phyloP scores from a whole-genome alignment of 495 filamentous ascomycete species.

The Tuber calosporum region DNA sequence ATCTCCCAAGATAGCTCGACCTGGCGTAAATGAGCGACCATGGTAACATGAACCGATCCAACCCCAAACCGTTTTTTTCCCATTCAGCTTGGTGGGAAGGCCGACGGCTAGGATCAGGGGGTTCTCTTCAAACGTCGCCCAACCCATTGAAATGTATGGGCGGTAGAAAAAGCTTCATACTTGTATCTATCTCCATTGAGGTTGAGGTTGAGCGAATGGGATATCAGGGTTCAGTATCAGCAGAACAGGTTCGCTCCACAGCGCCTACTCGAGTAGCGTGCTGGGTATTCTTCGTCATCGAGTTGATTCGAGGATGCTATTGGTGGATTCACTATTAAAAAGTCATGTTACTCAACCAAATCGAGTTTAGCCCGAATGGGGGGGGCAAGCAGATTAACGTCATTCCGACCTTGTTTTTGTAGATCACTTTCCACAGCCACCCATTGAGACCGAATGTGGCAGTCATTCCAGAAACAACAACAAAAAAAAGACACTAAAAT shows the following conservation, averaged over 20 bases:
- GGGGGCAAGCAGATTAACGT: not conserved
- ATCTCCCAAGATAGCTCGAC: constrained; percentile 2
- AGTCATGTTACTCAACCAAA: not conserved
- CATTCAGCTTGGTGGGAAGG: not conserved
- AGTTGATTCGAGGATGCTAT: not conserved
- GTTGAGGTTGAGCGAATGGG: not conserved
- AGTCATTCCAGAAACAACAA: not conserved
- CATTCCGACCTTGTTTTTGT: not conserved
- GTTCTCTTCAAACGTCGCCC: not conserved
- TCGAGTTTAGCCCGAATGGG: not conserved
- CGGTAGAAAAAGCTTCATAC: not conserved
- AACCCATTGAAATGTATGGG: not conserved
- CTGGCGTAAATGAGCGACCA: not conserved
- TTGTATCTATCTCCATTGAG: not conserved
- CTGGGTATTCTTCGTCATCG: not conserved
- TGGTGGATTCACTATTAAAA: not conserved
- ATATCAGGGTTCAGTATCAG: not conserved
- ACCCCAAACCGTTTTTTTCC: not conserved
- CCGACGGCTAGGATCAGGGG: not conserved
- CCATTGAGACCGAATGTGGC: not conserved
- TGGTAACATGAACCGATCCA: not conserved
- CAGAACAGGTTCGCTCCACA: not conserved
- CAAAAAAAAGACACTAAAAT: not conserved
- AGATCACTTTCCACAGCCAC: not conserved
- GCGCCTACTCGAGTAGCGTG: not conserved